phyloP scores from a whole-genome alignment of 1,139 yeast genomes.

The Protomyces lactucae-debilis region DNA sequence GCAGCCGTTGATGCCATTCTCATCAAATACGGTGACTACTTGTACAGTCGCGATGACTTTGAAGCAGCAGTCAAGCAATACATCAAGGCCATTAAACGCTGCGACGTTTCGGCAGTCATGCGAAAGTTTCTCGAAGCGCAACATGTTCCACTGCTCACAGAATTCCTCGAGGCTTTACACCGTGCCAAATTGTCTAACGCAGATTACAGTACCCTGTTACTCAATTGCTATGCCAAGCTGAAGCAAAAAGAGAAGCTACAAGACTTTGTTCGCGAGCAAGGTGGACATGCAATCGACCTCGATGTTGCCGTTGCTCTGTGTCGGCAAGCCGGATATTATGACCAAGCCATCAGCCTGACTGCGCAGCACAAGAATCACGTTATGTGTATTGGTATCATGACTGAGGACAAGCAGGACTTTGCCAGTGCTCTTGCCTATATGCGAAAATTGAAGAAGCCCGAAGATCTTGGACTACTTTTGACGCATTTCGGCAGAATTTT shows the following conservation, averaged over 20 bases:
- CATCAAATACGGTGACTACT: conserved; percentile 63
- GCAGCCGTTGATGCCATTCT: conserved; percentile 51
- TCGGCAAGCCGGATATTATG: conserved; percentile 67
- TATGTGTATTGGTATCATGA: conserved; percentile 68
- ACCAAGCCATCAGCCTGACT: conserved; percentile 67
- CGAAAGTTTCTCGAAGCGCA: conserved; percentile 82
- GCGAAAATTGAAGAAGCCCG: conserved; percentile 58
- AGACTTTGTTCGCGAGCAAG: conserved; percentile 49
- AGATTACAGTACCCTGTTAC: conserved; percentile 75
- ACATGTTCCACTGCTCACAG: conserved; percentile 60
- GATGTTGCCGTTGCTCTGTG: conserved; percentile 67
- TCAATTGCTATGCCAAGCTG: conserved; percentile 79
- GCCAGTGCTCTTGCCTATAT: conserved; percentile 61
- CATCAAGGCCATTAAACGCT: conserved; percentile 50
- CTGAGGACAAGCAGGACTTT: conserved; percentile 63
- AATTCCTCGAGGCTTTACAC: conserved; percentile 60
- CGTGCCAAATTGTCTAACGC: conserved; percentile 52
- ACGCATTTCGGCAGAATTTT: conserved; percentile 61
- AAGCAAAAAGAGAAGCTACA: conserved; percentile 58
- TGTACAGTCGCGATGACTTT: conserved; percentile 61
- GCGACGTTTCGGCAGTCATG: conserved; percentile 65
- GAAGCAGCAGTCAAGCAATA: conserved; percentile 69
- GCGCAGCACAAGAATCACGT: conserved; percentile 68
- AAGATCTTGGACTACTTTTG: conserved; percentile 70
- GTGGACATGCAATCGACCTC: conserved; percentile 55